Evolutionary conservation across 2,329 filamentous ascomycete species (phyloP).

Genomic region (Penicillium corylophilum): DNA sequence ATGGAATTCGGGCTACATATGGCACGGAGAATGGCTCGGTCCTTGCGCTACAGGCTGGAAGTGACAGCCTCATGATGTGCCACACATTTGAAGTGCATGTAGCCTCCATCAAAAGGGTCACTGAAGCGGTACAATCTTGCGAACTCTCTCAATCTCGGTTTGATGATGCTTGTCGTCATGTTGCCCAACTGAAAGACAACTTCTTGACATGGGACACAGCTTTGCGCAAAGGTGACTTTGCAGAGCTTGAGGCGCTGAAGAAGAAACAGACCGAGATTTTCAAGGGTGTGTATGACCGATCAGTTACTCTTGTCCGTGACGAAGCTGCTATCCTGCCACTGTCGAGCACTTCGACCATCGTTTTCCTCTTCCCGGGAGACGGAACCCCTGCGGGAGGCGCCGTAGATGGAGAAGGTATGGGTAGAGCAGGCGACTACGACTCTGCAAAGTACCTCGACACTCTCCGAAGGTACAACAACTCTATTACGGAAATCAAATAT

Average conservation of each 20-base stretch:
- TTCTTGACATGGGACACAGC: conserved; percentile 35
- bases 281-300: conserved; percentile 38
- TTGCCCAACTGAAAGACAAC: conserved; percentile 38
- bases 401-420: conserved; percentile 40
- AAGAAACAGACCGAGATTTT: conserved; percentile 28
- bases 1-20: conserved; percentile 43
- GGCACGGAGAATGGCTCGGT: conserved; percentile 44
- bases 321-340: conserved; percentile 33
- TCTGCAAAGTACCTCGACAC: conserved; percentile 34
- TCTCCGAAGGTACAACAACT: conserved; percentile 27
- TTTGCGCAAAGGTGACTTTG: conserved; percentile 17
- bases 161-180: conserved; percentile 35
- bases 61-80: conserved; percentile 49
- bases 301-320: conserved; percentile 43
- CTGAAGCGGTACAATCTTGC: conserved; percentile 38
- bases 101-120: conserved; percentile 40
- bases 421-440: conserved; percentile 32
- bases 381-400: conserved; percentile 36
- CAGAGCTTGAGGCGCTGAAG: conserved; percentile 26
- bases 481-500: conserved; percentile 35
- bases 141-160: conserved; percentile 32
- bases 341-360: conserved; percentile 25
- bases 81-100: conserved; percentile 45
- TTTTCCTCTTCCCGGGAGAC: conserved; percentile 42
- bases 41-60: conserved; percentile 44